Percentiles rank a stretch among this genome's conserved stretches.
These are phyloP conservation scores for Dionaea muscipula DNA, from an alignment of 179 eudicot genomes.

Conservation along the genomic window DNA sequence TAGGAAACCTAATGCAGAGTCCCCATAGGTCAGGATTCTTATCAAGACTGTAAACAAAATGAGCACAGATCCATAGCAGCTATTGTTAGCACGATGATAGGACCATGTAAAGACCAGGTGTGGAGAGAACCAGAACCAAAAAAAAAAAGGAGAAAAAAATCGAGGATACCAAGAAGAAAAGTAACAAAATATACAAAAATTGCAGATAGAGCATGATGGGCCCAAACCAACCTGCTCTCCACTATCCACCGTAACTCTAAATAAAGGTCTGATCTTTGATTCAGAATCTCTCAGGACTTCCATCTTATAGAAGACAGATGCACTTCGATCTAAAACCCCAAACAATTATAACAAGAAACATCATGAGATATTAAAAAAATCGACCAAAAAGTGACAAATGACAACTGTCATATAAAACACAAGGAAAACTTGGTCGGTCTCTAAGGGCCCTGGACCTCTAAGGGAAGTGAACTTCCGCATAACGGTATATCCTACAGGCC, in stretches of 20 bases:
- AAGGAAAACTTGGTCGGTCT: not conserved
- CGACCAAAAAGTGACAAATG: not conserved
- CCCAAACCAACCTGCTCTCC: slow-evolving; percentile 38
- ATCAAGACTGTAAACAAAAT: too few species aligned
- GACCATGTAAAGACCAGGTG: too few species aligned
- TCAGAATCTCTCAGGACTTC: slow-evolving; percentile 45
- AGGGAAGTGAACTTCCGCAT: slow-evolving; percentile 42
- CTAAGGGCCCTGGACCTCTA: slow-evolving; percentile 25
- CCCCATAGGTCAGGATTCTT: too few species aligned
- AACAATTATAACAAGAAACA: not conserved
- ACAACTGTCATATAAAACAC: not conserved
- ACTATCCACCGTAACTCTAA: slow-evolving; percentile 43
- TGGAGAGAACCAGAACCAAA: too few species aligned
- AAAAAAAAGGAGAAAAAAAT: not conserved
- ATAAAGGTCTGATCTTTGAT: slow-evolving; percentile 32
- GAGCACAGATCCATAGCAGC: too few species aligned
- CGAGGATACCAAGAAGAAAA: not conserved
- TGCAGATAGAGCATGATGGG: not conserved
- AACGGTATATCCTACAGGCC: slow-evolving; percentile 56
- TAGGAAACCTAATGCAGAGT: too few species aligned
- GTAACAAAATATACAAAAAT: not conserved
- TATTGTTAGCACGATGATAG: too few species aligned
- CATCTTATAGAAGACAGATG: slow-evolving; percentile 35
- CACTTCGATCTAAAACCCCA: slow-evolving; percentile 33
- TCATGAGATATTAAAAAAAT: not conserved